Conservation (phyloP, 2,329 filamentous ascomycete genomes). For the Ophiostoma triangulosporum region DNA sequence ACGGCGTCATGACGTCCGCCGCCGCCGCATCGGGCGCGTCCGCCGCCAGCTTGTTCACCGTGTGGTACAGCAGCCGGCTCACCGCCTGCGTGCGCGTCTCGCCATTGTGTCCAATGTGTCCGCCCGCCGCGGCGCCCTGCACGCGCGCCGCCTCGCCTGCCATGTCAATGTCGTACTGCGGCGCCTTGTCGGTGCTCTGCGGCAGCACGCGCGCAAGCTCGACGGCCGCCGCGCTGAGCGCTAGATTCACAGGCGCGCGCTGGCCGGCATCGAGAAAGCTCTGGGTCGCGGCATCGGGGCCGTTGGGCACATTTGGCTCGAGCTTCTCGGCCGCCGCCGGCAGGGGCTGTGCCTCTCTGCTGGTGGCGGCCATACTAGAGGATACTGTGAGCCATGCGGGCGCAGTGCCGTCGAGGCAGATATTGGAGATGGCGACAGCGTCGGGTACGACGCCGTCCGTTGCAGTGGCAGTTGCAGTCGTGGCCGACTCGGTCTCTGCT, state of each 20-base stretch:
- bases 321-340: neutral
- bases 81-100: slow-evolving; percentile 46
- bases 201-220: slow-evolving; percentile 21
- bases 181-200: slow-evolving; percentile 43
- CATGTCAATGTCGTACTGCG: slow-evolving; percentile 51
- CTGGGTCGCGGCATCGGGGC: slow-evolving; percentile 13
- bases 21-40: slow-evolving; percentile 40
- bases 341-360: neutral
- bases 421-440: neutral
- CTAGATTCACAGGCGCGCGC: neutral
- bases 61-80: slow-evolving; percentile 52
- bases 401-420: neutral
- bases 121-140: slow-evolving; percentile 39
- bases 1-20: slow-evolving; percentile 50
- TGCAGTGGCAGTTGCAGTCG: neutral
- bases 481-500: too few species aligned
- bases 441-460: neutral
- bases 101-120: slow-evolving; percentile 19
- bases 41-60: slow-evolving; percentile 35
- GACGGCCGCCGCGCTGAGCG: neutral
- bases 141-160: slow-evolving; percentile 47
- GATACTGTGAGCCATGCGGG: neutral
- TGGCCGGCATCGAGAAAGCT: slow-evolving; percentile 18
- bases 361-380: neutral
- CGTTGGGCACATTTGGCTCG: slow-evolving; percentile 11